These are phyloP conservation scores for Verticillium albo-atrum DNA, from an alignment of 2,329 filamentous ascomycete genomes.

Conservation along the genomic window DNA sequence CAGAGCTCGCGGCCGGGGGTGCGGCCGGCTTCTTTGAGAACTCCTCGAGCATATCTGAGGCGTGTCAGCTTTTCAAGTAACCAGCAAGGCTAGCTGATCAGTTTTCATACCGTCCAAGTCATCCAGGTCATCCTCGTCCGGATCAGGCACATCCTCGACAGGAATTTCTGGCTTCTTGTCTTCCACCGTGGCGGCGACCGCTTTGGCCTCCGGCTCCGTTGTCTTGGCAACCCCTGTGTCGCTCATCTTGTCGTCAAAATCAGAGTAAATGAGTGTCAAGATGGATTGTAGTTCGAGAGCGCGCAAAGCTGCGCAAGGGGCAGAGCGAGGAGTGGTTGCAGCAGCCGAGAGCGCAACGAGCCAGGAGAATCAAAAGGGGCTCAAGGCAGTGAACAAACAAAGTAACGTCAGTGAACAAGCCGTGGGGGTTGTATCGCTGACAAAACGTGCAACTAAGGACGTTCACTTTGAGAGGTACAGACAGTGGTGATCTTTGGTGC, in stretches of 20 bases:
- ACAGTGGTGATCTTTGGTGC: background rate
- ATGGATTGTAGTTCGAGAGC: background rate
- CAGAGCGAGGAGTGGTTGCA: background rate
- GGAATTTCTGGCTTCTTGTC: constrained; percentile 18
- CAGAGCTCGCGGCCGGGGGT: constrained; percentile 5
- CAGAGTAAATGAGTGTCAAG: background rate
- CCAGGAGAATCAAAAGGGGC: too few relatives aligned
- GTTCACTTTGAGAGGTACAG: background rate
- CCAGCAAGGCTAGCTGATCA: background rate
- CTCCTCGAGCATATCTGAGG: constrained; percentile 84
- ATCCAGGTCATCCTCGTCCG: constrained; percentile 87
- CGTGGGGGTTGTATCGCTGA: background rate
- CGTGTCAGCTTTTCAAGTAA: constrained; percentile 5
- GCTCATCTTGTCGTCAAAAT: background rate
- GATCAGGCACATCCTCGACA: constrained; percentile 67
- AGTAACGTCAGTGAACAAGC: background rate
- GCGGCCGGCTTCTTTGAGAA: constrained; percentile 51
- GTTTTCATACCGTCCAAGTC: constrained; percentile 74
- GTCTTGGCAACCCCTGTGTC: constrained; percentile 7
- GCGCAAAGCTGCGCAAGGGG: background rate
- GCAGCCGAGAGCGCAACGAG: too few relatives aligned
- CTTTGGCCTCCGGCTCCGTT: constrained; percentile 12
- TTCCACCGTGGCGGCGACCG: constrained; percentile 11
- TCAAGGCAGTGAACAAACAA: background rate
- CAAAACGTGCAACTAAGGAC: background rate